phyloP scores from a whole-genome alignment of 306 rosid species.

The Amphicarpaea edgeworthii region DNA sequence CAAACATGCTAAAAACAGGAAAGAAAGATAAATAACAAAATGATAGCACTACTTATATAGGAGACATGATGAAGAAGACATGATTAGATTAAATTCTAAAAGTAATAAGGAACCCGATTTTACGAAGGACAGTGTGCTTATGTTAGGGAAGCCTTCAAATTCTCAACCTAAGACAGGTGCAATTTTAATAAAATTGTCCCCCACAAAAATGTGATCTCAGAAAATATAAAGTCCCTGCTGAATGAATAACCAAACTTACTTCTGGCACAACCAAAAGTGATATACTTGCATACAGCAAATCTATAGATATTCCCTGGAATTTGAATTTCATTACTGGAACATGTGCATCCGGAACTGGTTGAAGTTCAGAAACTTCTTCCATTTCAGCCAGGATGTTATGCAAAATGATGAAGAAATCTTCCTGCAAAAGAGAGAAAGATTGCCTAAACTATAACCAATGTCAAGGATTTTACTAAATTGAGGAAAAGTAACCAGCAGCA shows the following conservation, averaged over 20 bases:
- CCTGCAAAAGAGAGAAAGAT: constrained; percentile 60
- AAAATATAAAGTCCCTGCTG: constrained; percentile 38
- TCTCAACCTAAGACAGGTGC: constrained; percentile 8
- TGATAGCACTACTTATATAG: constrained; percentile 8
- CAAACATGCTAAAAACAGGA: constrained; percentile 8
- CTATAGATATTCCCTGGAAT: constrained; percentile 87
- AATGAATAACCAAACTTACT: constrained; percentile 62
- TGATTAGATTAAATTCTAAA: constrained; percentile 12
- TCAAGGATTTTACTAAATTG: constrained; percentile 21
- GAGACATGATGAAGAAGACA: constrained; percentile 1
- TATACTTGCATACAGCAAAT: constrained; percentile 92
- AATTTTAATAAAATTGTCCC: constrained; percentile 11
- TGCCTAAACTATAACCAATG: constrained; percentile 41
- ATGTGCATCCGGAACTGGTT: constrained; percentile 91
- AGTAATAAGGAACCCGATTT: constrained; percentile 27
- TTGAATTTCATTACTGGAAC: constrained; percentile 99
- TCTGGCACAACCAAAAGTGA: constrained; percentile 90
- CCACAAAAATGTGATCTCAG: constrained; percentile 17
- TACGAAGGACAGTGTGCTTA: constrained; percentile 22
- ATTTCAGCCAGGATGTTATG: constrained; percentile 79
- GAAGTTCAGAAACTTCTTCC: constrained; percentile 94
- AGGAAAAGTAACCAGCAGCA: constrained; percentile 34
- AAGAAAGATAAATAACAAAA: constrained; percentile 16
- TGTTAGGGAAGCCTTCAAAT: constrained; percentile 13
- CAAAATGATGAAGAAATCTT: constrained; percentile 84